Conservation (phyloP, 805 yeast species). For the Metahyphopichia silvanorum region DNA sequence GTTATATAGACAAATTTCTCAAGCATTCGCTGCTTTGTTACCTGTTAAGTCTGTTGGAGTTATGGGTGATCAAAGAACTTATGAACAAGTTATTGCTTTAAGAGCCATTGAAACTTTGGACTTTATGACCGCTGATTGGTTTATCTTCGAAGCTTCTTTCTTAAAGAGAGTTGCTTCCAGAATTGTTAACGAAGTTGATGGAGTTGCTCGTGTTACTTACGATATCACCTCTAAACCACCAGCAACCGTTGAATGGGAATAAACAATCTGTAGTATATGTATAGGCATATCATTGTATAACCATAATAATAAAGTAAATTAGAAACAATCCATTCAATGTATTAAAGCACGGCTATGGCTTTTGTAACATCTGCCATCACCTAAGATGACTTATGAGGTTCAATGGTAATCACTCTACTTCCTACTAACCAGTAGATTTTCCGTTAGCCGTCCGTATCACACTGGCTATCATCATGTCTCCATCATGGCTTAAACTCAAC, state of each 20-base stretch:
- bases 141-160: conserved; percentile 85
- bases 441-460: no score
- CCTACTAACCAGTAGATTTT: no score
- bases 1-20: conserved; percentile 86
- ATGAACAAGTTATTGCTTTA: conserved; percentile 98
- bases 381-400: no score
- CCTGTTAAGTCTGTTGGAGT: conserved; percentile 99
- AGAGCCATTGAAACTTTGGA: conserved; percentile 97
- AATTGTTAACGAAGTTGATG: conserved; percentile 97
- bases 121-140: conserved; percentile 99
- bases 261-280: conserved; percentile 15
- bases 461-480: conserved; percentile 52
- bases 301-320: background rate
- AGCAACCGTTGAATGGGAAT: conserved; percentile 99
- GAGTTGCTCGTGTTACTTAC: conserved; percentile 98
- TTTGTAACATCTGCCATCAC: no score
- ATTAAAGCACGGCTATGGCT: no score
- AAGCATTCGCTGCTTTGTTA: conserved; percentile 94
- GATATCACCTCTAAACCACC: conserved; percentile 99
- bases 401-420: no score
- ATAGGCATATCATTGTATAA: background rate
- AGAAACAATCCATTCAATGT: no score
- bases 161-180: conserved; percentile 90
- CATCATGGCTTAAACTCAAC: conserved; percentile 64
- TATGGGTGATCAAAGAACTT: conserved; percentile 99